Evolutionary conservation across 2,329 filamentous ascomycete genomes (phyloP), one percentile per base, ranked within the genome.

Genomic region (Chaetomiaceae sp.): DNA sequence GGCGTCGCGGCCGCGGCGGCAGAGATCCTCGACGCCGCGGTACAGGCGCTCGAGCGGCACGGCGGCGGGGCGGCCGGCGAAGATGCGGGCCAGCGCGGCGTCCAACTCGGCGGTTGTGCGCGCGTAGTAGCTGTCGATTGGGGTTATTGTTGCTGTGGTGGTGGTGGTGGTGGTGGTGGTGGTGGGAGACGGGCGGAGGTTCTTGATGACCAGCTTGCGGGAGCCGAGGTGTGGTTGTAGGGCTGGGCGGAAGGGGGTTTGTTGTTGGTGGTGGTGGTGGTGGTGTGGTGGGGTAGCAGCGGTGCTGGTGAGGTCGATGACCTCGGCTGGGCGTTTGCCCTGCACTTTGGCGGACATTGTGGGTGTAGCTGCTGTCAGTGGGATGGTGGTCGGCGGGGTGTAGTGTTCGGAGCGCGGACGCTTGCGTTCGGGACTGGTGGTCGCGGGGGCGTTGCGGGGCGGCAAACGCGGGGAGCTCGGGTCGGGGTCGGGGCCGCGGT

Each of bases 191-290:
- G 78, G 75, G 49, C 84, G 81, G 53, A 96, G 76, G 63, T 96
- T 97, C 76, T 95, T 95, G 58, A 98, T 87, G n/a, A 91, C 79
- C 37, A 98, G 77, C 66, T 85, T 90, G 72, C 85, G 90, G 17
- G 88, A 83, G 26, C 88, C 89, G 10, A 76, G 73, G 58, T 87
- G 81, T 11, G 88, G 83, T 56, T 84, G 86, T 61, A 90, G 87
- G 41, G 69, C 66, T 17, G 54, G 64, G 58, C 56, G 62, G 18
- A 24, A 9, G 22, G 22, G 22, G 4, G 12, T 6, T 32, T 32
- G 34, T 30, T 32, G 20, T 39, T 58, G 34, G n/a, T 29, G 43
- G 20, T 15, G 29, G 19, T 34, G 19, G 29, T 15, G 15, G 40
- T 20, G 39, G 26, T 24, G 24, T 19, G 18, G 11, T 10, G 34